Evolutionary conservation across 352 stramenopile genomes (phyloP).

Genomic region (Nothophytophthora sp.): DNA sequence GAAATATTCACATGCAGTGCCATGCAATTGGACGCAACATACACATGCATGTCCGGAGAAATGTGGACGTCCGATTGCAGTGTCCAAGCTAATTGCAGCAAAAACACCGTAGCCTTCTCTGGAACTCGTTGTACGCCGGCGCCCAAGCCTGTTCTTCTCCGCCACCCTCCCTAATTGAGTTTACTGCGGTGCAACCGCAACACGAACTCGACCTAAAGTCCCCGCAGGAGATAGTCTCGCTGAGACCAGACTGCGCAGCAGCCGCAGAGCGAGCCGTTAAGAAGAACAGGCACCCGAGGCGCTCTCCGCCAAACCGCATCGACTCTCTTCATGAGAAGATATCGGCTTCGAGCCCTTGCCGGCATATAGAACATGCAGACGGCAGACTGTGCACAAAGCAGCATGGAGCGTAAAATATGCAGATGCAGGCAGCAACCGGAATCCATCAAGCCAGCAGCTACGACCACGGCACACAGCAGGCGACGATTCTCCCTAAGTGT

Average conservation of each 20-base stretch:
- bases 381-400: no score
- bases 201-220: not conserved
- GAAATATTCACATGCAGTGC: not conserved
- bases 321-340: no score
- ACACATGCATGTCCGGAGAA: not conserved
- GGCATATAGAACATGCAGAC: no score
- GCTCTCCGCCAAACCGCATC: no score
- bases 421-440: no score
- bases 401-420: no score
- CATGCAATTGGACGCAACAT: not conserved
- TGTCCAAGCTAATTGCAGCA: not conserved
- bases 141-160: not conserved
- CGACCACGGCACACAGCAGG: no score
- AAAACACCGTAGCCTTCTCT: not conserved
- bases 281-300: no score
- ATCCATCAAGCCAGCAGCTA: no score
- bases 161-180: not conserved
- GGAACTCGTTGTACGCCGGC: not conserved
- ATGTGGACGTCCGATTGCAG: not conserved
- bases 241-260: not conserved
- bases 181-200: not conserved
- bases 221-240: not conserved
- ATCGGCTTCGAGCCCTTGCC: no score
- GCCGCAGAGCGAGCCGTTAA: not conserved
- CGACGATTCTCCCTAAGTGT: no score